Base-by-base conservation (phyloP, 176 grass and related monocot genomes). In the Oryza officinalis region DNA sequence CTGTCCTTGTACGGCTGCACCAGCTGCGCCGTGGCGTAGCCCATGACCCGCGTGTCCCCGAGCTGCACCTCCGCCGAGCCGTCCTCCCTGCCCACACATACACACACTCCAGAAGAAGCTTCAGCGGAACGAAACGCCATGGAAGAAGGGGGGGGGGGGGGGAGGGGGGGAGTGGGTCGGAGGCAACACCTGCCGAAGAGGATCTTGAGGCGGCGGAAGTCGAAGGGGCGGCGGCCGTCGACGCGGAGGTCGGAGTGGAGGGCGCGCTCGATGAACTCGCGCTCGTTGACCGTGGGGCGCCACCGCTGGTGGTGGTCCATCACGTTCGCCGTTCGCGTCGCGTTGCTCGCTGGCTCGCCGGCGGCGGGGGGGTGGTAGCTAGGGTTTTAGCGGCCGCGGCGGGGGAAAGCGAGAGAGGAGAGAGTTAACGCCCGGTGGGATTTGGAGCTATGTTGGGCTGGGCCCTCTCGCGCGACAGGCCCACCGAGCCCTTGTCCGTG, bases 1-100 rank as follows among this genome's bases (percentile, higher is more conserved):
- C 91, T 93, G 52, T 99, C 96, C 84, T 86, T 86, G 88, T 94
- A 99, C 5, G 96, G 96, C 81, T 80, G 93, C 74, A 99, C 75
- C 66, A 99, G 78, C 65, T 99, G 93, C 28, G 89, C 87, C 8
- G 91, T 99, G 61, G 89, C 93, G 79, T 92, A 94, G n/a, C 83
- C 87, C 89, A 99, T 90, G 59, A 99, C 93, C 61, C 88, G 89
- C 45, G 96, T 98, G 81, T 99, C 91, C 10, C 93, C 96, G 22
- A 99, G 93, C 84, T 90, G 81, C 67, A 99, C 93, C 84, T 96
- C 91, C 10, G 91, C 86, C 10, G 89, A 92, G 27, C 96, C 96
- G 57, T 99, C 91, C 88, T 99, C 91, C 69, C 96, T 99, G 77
- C 23, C 25, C 13, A 71, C 32, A 5, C 32, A 33, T 5, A 33